phyloP scores from a whole-genome alignment of 1,284 basidiomycete species.

The Trametes hirsuta region DNA sequence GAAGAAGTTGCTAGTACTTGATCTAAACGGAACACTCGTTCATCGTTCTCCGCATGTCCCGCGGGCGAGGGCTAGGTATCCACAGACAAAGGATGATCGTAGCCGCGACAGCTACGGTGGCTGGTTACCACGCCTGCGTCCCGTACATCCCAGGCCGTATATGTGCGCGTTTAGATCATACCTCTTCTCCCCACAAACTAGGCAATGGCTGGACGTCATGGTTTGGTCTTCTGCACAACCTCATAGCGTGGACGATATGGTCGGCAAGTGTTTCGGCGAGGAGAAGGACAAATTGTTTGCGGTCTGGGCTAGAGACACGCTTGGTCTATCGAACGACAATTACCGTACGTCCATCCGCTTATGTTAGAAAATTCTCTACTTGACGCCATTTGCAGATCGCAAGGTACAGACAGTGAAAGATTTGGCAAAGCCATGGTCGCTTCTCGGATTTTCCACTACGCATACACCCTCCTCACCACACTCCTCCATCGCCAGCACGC shows the following conservation, averaged over 20 bases:
- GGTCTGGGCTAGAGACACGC: conserved; percentile 80
- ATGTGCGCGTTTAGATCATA: conserved; percentile 67
- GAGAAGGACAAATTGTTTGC: conserved; percentile 52
- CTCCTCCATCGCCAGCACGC: conserved; percentile 25
- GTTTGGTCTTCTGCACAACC: conserved; percentile 89
- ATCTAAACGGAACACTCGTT: conserved; percentile 85
- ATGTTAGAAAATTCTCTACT: neutral
- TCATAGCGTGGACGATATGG: conserved; percentile 77
- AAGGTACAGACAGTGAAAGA: conserved; percentile 80
- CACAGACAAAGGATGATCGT: conserved; percentile 16
- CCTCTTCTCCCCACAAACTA: conserved; percentile 58
- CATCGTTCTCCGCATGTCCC: conserved; percentile 52
- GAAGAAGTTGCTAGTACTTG: conserved; percentile 78
- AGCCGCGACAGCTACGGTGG: conserved; percentile 15
- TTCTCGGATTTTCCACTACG: conserved; percentile 36
- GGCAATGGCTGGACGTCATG: conserved; percentile 75
- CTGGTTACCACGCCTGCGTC: conserved; percentile 39
- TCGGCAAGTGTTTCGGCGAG: conserved; percentile 55
- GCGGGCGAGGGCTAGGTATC: conserved; percentile 25
- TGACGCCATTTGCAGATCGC: conserved; percentile 43
- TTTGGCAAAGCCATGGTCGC: conserved; percentile 72
- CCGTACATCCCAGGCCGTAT: conserved; percentile 69
- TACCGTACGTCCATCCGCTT: conserved; percentile 56
- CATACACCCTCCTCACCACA: conserved; percentile 26
- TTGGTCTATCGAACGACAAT: conserved; percentile 59